Percentiles rank a stretch among this genome's conserved stretches.
Evolutionary conservation across 306 rosid genomes (phyloP).

Genomic region (Adenanthera pavonina): DNA sequence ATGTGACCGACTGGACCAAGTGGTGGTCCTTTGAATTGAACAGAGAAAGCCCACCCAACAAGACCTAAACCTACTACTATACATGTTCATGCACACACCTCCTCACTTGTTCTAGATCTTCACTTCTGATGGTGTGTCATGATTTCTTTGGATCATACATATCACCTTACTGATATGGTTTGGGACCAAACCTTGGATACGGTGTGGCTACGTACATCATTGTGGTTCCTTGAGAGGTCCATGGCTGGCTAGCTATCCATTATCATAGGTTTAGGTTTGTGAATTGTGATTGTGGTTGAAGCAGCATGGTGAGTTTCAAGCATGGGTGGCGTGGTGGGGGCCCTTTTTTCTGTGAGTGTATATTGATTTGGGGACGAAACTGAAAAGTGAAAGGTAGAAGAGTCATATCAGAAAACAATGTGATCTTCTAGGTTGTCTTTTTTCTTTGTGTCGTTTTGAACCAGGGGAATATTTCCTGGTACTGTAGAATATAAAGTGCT

Average conservation of each 20-base stretch:
- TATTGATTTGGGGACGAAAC: conserved; percentile 1
- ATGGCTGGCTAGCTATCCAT: not conserved
- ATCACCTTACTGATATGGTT: not conserved
- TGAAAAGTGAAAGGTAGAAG: not conserved
- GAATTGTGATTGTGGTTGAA: not conserved
- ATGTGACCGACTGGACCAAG: conserved; percentile 25
- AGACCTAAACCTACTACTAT: not conserved
- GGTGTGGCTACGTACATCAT: not conserved
- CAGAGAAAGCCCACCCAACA: conserved; percentile 4
- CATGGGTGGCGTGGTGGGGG: not conserved
- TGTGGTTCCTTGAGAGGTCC: conserved; percentile 3
- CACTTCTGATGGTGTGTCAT: not conserved
- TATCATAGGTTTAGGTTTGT: not conserved
- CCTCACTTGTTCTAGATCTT: conserved; percentile 5
- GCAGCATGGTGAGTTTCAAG: not conserved
- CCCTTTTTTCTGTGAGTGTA: not conserved
- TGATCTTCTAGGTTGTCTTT: conserved; percentile 29
- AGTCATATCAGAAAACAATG: not conserved
- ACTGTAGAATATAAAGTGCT: not conserved
- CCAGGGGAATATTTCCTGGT: conserved; percentile 22
- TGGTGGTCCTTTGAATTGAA: conserved; percentile 33
- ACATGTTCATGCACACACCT: not conserved
- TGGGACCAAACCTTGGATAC: conserved; percentile 16
- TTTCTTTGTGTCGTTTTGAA: conserved; percentile 33
- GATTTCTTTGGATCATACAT: conserved; percentile 4